These are phyloP conservation scores for Phytophthora litchii DNA, from an alignment of 352 stramenopile genomes.

Conservation along the genomic window DNA sequence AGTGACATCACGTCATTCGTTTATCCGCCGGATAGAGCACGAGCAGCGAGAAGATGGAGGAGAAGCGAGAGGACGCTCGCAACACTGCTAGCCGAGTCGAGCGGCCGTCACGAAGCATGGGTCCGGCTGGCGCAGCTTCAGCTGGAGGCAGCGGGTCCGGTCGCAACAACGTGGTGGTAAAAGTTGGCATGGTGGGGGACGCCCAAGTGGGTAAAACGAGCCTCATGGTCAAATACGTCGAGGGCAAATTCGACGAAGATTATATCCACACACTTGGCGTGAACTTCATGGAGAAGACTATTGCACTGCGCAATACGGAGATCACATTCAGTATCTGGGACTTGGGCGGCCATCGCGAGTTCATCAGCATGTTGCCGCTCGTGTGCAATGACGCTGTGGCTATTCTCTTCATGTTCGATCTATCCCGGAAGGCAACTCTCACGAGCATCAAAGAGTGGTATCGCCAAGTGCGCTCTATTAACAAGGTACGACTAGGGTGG, in stretches of 20 bases:
- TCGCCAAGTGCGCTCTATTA: constrained; percentile 89
- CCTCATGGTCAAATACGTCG: constrained; percentile 97
- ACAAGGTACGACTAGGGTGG: constrained; percentile 62
- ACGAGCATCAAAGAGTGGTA: constrained; percentile 95
- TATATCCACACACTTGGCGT: constrained; percentile 96
- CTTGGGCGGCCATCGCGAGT: constrained; percentile 92
- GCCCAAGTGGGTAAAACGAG: constrained; percentile 95
- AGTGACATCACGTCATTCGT: constrained; percentile 12
- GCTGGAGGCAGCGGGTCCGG: constrained; percentile 38
- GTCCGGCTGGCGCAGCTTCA: constrained; percentile 22
- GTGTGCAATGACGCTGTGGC: constrained; percentile 95
- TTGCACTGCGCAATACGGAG: constrained; percentile 93
- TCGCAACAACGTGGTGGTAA: constrained; percentile 91
- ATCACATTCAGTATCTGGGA: constrained; percentile 97
- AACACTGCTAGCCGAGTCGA: constrained; percentile 21
- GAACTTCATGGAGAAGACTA: constrained; percentile 97
- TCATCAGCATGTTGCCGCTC: constrained; percentile 94
- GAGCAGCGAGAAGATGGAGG: constrained; percentile 35
- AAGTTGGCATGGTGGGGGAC: constrained; percentile 95
- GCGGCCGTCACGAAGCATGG: constrained; percentile 38
- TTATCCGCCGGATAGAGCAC: constrained; percentile 2
- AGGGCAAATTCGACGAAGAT: constrained; percentile 96
- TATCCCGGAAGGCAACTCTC: constrained; percentile 92
- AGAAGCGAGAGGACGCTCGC: constrained; percentile 32
- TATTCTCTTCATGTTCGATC: constrained; percentile 97